phyloP scores from a whole-genome alignment of 2,329 filamentous ascomycete species.

The Periconia sp. region DNA sequence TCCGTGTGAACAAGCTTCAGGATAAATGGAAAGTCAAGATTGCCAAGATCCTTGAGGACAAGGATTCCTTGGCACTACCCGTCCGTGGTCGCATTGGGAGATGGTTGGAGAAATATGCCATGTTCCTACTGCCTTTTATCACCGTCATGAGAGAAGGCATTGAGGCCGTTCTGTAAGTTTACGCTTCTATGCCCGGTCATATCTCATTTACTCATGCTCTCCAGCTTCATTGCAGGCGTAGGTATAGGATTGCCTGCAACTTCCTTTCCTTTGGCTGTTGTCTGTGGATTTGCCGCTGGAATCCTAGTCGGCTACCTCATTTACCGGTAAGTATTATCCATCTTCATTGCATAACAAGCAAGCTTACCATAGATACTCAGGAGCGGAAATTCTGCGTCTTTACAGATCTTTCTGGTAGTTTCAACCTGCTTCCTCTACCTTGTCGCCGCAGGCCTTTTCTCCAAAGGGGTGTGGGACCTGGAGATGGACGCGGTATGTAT shows the following conservation, averaged over 20 bases:
- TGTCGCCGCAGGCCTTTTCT: slow-evolving; percentile 80
- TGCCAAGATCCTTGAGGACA: slow-evolving; percentile 65
- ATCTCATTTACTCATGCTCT: too few species aligned
- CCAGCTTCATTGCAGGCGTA: slow-evolving; percentile 78
- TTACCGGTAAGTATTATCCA: too few species aligned
- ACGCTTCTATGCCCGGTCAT: too few species aligned
- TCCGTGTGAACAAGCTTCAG: slow-evolving; percentile 80
- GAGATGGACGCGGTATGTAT: slow-evolving; percentile 67
- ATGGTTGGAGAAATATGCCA: slow-evolving; percentile 75
- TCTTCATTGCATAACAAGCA: too few species aligned
- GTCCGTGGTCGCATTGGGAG: slow-evolving; percentile 57
- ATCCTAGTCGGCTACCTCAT: slow-evolving; percentile 69
- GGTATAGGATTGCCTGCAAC: slow-evolving; percentile 73
- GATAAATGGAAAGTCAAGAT: slow-evolving; percentile 88
- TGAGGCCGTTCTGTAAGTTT: slow-evolving; percentile 69
- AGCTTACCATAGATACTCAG: too few species aligned
- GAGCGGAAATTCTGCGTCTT: slow-evolving; percentile 64
- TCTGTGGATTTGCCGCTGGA: slow-evolving; percentile 71
- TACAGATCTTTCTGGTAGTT: slow-evolving; percentile 78
- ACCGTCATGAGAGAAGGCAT: slow-evolving; percentile 86
- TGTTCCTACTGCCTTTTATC: slow-evolving; percentile 85
- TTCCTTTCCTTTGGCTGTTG: slow-evolving; percentile 75
- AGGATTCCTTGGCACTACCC: slow-evolving; percentile 46
- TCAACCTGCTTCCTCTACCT: slow-evolving; percentile 85
- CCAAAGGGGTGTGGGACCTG: slow-evolving; percentile 73